Evolutionary conservation across 164 flowering plant genomes (phyloP), one percentile per base, ranked within the genome.

Genomic region (Platanus orientalis): DNA sequence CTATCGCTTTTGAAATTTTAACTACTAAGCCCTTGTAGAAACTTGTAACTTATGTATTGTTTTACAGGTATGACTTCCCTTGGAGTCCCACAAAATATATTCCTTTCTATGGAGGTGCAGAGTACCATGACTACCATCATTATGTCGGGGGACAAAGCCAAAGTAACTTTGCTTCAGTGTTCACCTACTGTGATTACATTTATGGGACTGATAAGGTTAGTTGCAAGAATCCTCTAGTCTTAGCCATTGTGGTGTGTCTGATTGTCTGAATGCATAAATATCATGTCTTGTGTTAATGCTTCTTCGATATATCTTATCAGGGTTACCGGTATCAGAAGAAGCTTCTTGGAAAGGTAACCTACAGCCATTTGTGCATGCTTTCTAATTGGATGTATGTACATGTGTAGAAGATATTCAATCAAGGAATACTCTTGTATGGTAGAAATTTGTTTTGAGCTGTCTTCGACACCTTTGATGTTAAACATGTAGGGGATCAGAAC

Each of bases 21-120:
- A n/a, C n/a, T n/a, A n/a, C n/a, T n/a, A n/a, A n/a, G n/a, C n/a
- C n/a, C n/a, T n/a, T n/a, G n/a, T n/a, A n/a, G n/a, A n/a, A n/a
- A n/a, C n/a, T n/a, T n/a, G n/a, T n/a, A n/a, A n/a, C n/a, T n/a
- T n/a, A n/a, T n/a, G n/a, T n/a, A n/a, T n/a, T n/a, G n/a, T n/a
- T n/a, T n/a, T 73, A 24, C 80, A 92, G 98, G 67, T 92, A 90
- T 77, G 97, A 87, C 65, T 81, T 93, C 56, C 96, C 98, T n/a
- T 88, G 90, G 87, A 79, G 65, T 66, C 86, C 77, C 26, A 82
- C 95, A 58, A 89, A 89, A 69, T 89, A 70, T 55, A 89, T 93
- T 49, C 98, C 98, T 29, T 90, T 93, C 73, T 93, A 93, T 70
- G 97, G 98, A 47, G 98, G 98, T 44, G 84, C 98, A 23, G 97